Evolutionary conservation across 2,329 filamentous ascomycete genomes (phyloP).

Genomic region (Ceratocystis diversiconidia): DNA sequence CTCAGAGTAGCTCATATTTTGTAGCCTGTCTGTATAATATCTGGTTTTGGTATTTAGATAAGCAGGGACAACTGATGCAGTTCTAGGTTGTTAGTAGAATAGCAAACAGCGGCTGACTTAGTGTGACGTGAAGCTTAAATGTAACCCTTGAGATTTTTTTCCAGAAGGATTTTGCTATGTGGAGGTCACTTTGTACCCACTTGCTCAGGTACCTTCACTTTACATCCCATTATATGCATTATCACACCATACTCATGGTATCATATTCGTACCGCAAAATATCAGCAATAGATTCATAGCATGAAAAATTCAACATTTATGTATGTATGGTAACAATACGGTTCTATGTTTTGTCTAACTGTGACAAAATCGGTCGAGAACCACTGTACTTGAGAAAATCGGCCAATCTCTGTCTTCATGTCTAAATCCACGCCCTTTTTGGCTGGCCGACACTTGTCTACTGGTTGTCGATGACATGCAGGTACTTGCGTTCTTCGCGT

Average conservation of each 20-base stretch:
- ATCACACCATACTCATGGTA: background rate
- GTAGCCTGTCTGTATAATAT: too few relatives aligned
- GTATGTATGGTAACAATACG: constrained; percentile 9
- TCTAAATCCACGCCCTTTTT: background rate
- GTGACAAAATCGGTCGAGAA: constrained; percentile 12
- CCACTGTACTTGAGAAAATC: constrained; percentile 12
- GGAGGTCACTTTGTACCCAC: background rate
- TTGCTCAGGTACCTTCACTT: background rate
- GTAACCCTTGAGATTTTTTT: background rate
- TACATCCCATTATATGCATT: background rate
- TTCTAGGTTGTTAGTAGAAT: too few relatives aligned
- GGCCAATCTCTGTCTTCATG: constrained; percentile 1
- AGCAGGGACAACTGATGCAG: too few relatives aligned
- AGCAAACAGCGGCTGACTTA: background rate
- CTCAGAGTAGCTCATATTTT: constrained; percentile 9
- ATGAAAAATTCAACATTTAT: background rate
- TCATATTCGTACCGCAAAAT: too few relatives aligned
- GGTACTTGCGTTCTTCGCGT: constrained; percentile 87
- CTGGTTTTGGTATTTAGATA: background rate
- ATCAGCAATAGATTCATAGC: background rate
- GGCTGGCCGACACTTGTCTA: constrained; percentile 31
- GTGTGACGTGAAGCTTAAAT: background rate
- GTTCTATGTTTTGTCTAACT: constrained; percentile 10
- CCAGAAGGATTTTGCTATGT: background rate
- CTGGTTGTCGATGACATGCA: constrained; percentile 84